Percentiles rank a stretch among this genome's conserved stretches.
phyloP scores from a whole-genome alignment of 139 green algal species.

The Mychonastes homosphaera region DNA sequence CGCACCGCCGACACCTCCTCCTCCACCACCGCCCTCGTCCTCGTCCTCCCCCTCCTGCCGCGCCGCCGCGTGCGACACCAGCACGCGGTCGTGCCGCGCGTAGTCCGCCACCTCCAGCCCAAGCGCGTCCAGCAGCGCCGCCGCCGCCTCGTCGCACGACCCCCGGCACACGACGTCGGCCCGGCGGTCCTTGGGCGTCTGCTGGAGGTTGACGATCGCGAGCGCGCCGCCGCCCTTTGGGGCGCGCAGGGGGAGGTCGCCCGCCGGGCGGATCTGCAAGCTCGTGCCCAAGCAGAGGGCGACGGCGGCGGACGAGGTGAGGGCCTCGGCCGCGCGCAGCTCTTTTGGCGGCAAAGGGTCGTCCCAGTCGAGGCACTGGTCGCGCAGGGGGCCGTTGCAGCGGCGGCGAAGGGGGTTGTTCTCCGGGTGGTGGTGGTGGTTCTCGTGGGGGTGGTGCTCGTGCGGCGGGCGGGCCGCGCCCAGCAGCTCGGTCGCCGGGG shows the following conservation, averaged over 20 bases:
- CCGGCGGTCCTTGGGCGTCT: conserved; percentile 45
- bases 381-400: conserved; percentile 51
- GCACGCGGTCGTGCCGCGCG: conserved; percentile 23
- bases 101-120: conserved; percentile 27
- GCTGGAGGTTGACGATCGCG: conserved; percentile 82
- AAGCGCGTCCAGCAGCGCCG: conserved; percentile 29
- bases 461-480: no score
- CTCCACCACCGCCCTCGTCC: background rate
- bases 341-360: conserved; percentile 65
- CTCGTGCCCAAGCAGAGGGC: conserved; percentile 75
- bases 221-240: conserved; percentile 51
- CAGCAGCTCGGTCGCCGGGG: no score
- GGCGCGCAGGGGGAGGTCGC: conserved; percentile 57
- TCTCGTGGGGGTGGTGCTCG: no score
- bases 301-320: conserved; percentile 43
- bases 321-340: conserved; percentile 36
- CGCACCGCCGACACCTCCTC: background rate
- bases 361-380: conserved; percentile 86
- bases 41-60: background rate
- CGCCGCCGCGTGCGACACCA: conserved; percentile 16
- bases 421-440: no score
- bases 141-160: conserved; percentile 21
- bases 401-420: no score
- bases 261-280: conserved; percentile 82
- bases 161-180: conserved; percentile 16